Evolutionary conservation across 345 rosid species (phyloP), one percentile per base, ranked within the genome.

Genomic region (Abelmoschus esculentus): DNA sequence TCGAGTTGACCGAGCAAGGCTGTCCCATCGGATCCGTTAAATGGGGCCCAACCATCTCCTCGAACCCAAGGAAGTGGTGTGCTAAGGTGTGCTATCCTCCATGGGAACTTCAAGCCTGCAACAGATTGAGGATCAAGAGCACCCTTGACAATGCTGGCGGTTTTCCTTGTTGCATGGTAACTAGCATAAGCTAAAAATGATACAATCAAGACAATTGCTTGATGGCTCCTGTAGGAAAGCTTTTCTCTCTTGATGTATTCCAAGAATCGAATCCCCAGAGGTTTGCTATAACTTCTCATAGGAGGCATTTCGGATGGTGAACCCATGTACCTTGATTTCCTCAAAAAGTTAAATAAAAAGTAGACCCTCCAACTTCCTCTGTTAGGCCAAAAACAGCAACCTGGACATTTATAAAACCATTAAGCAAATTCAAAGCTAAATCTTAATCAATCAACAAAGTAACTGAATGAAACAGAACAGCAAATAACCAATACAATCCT

Each of bases 61-160:
- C 76, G 74, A 17, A 13, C 56, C 80, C 79, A 77, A 0, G 74
- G 74, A 44, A 78, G 22, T 34, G 73, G 44, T 60, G 70, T 57
- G 11, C 44, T 49, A 13, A 75, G 11, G 61, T 76, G 76, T 40
- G 65, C 55, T 32, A 68, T 59, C 40, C 69, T 81, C 85, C 84
- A 79, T 17, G 82, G 80, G n/a, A 73, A 69, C 26, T 72, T 77
- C 61, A 83, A 80, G 47, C 84, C 81, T 36, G 46, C 4, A 47
- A 78, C 75, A 0, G 86, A 70, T 2, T 74, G 76, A 3, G 97
- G 99, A 79, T 95, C 99, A 50, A 95, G 97, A 4, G 90, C 77
- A 69, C 96, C 88, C 71, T 95, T 90, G 59, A 95, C 99, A 70
- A 95, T 84, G 83, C 99, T 95, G 18, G 90, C 86, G 26, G 97